Evolutionary conservation across 805 yeast genomes (phyloP).

Genomic region (Clavispora phyllophila): DNA sequence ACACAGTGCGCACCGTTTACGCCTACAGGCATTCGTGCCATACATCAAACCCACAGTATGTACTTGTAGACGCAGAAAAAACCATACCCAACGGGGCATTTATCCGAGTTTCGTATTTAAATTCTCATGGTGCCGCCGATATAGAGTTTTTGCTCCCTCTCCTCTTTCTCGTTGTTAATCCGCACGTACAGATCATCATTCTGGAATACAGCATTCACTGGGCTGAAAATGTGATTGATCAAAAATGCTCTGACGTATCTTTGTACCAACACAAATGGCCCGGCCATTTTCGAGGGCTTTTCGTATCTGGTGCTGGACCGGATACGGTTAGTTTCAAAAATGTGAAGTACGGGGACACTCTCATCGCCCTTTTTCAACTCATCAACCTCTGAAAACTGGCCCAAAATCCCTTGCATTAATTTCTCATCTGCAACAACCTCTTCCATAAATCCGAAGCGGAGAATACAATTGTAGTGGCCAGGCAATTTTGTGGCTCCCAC

Average conservation of each 20-base stretch:
- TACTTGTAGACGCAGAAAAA: too few relatives aligned
- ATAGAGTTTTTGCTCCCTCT: slow-evolving; percentile 19
- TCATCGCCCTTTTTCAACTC: slow-evolving; percentile 8
- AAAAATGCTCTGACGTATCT: slow-evolving; percentile 15
- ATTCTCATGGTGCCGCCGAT: slow-evolving; percentile 26
- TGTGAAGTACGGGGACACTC: slow-evolving; percentile 21
- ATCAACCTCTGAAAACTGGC: slow-evolving; percentile 15
- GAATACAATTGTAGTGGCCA: slow-evolving; percentile 45
- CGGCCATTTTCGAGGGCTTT: slow-evolving; percentile 13
- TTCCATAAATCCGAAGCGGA: slow-evolving; percentile 50
- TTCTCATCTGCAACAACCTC: slow-evolving; percentile 17
- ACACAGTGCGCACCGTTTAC: not conserved
- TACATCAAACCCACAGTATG: too few relatives aligned
- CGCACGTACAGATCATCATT: slow-evolving; percentile 17
- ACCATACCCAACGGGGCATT: too few relatives aligned
- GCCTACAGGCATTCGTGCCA: not conserved
- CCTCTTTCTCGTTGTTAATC: slow-evolving; percentile 18
- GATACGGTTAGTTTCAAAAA: slow-evolving; percentile 26
- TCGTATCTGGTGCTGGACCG: slow-evolving; percentile 18
- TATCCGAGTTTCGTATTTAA: too few relatives aligned
- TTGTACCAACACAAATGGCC: slow-evolving; percentile 9
- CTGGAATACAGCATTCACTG: slow-evolving; percentile 20
- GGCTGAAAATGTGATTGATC: slow-evolving; percentile 24
- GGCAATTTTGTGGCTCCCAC: slow-evolving; percentile 36
- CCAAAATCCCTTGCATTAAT: slow-evolving; percentile 18